Conservation (phyloP, 768 basidiomycete genomes). For the Amanita molliuscula region DNA sequence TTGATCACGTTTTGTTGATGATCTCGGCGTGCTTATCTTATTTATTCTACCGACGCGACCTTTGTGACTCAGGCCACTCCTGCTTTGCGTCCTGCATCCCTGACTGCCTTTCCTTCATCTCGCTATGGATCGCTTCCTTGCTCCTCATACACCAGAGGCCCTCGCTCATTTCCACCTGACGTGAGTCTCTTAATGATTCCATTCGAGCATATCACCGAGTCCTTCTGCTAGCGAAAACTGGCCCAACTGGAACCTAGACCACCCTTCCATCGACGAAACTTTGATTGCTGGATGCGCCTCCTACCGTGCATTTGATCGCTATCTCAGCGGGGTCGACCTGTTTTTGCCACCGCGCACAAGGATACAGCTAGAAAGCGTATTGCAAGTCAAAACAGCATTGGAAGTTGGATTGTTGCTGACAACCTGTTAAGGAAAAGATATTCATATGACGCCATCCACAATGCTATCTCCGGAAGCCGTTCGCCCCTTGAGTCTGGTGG, state of each 20-base stretch:
- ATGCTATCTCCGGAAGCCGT: slow-evolving; percentile 62
- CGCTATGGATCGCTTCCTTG: slow-evolving; percentile 61
- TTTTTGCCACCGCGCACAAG: slow-evolving; percentile 58
- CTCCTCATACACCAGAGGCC: slow-evolving; percentile 68
- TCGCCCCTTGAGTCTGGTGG: slow-evolving; percentile 48
- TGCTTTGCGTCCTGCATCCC: slow-evolving; percentile 7
- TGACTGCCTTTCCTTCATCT: slow-evolving; percentile 7
- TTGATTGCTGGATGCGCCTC: slow-evolving; percentile 73
- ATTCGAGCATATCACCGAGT: slow-evolving; percentile 9
- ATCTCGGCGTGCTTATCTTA: slow-evolving; percentile 3
- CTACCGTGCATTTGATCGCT: slow-evolving; percentile 70
- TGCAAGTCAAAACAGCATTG: slow-evolving; percentile 35
- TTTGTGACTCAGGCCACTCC: background rate
- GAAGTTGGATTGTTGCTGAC: background rate
- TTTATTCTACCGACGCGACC: background rate
- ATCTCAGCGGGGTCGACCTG: slow-evolving; percentile 59
- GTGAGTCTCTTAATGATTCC: slow-evolving; percentile 28
- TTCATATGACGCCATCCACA: slow-evolving; percentile 73
- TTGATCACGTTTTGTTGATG: background rate
- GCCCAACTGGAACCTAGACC: slow-evolving; percentile 60
- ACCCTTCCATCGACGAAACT: slow-evolving; percentile 60
- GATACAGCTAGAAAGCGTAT: slow-evolving; percentile 56
- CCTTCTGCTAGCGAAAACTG: slow-evolving; percentile 46
- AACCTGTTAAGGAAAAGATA: slow-evolving; percentile 48
- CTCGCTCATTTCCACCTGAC: slow-evolving; percentile 56